Evolutionary conservation across 192 early-diverging fungal species (phyloP), one percentile per base, ranked within the genome.

Genomic region (Coemansia sp.): DNA sequence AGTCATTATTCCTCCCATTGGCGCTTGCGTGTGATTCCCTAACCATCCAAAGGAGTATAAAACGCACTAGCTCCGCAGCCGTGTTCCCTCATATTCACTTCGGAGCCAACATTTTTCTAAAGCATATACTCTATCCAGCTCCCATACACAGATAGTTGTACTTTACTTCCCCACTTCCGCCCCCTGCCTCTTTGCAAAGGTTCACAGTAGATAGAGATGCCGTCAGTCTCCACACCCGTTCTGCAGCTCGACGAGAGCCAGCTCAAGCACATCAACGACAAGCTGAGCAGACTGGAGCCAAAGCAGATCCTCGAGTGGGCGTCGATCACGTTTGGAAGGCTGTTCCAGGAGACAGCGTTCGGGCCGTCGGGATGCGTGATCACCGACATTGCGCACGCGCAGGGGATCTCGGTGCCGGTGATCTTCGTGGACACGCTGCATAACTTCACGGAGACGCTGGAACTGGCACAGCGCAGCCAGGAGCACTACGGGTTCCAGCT

Each of bases 401-500:
- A 92, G 54, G 85, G 82, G 58, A 68, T 85, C 39, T 84, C 89
- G 12, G 75, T 84, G 7, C 76, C 86, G 11, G 85, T 96, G 22
- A 92, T 98, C 70, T 98, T 98, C 64, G 79, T 98, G 63, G 96
- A 98, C 79, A 98, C 96, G 5, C 83, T 98, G 50, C 92, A 98
- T 75, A 93, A 98, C 81, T 98, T 98, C 83, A 75, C 87, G 57
- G 96, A 98, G 70, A 98, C 96, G 25, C 70, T 96, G 20, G 89
- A 91, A 12, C 80, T 98, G 46, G 89, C 92, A 20, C 56, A 87
- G 8, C 86, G 85, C 45, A 90, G 85, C 64, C 75, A 90, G 55
- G 69, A 86, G 16, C 86, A 85, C 50, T 96, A 95, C 86, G 71
- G 83, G 51, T 87, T 88, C 22, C 74, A 89, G 37, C 77, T 92